These are phyloP conservation scores for Chimonanthus salicifolius DNA, from an alignment of 164 flowering plant species.

Conservation along the genomic window DNA sequence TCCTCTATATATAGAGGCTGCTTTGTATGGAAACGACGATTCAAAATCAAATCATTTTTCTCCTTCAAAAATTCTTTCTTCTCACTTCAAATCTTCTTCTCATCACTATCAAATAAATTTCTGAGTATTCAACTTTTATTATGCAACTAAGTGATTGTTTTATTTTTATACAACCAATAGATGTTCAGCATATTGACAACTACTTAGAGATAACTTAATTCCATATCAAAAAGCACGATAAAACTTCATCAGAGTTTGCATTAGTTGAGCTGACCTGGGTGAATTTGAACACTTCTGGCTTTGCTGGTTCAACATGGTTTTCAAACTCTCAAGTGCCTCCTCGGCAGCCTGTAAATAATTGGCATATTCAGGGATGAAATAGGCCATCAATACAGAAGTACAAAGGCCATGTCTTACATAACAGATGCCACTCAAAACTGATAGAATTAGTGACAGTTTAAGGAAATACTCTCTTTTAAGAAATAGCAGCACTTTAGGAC, in stretches of 20 bases:
- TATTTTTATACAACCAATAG: neutral
- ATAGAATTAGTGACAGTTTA: too few species aligned
- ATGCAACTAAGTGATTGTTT: neutral
- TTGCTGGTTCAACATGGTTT: constrained; percentile 30
- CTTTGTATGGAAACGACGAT: too few species aligned
- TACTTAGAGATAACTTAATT: neutral
- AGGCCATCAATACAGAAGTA: neutral
- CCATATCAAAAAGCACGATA: neutral
- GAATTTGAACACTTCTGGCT: constrained; percentile 30
- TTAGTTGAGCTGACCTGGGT: constrained; percentile 27
- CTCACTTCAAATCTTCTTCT: neutral
- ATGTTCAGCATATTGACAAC: too few species aligned
- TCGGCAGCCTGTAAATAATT: constrained; percentile 37
- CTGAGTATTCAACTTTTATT: neutral
- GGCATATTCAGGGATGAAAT: neutral
- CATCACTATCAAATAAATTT: neutral
- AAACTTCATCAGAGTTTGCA: neutral
- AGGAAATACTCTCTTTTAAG: too few species aligned
- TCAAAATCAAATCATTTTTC: too few species aligned
- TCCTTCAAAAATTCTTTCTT: neutral
- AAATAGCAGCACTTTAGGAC: too few species aligned
- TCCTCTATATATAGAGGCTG: too few species aligned
- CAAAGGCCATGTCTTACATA: too few species aligned
- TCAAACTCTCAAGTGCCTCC: constrained; percentile 22
- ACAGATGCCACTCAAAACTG: too few species aligned